These are phyloP conservation scores for Cladosporium cucumerinum DNA, from an alignment of 2,329 filamentous ascomycete genomes.

Conservation along the genomic window DNA sequence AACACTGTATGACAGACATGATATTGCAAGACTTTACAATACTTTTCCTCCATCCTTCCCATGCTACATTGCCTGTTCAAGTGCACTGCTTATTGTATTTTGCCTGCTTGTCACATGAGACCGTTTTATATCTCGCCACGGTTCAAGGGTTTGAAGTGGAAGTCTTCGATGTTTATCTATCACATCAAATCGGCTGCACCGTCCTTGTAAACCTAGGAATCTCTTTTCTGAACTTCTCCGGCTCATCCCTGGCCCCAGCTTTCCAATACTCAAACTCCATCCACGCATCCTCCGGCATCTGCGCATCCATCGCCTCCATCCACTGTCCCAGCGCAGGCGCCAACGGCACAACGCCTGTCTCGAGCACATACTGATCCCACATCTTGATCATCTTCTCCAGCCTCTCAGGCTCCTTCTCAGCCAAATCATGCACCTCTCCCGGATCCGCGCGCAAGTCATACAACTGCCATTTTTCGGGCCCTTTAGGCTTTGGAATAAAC, in stretches of 20 bases:
- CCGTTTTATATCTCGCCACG: background rate
- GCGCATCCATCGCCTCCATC: slow-evolving; percentile 59
- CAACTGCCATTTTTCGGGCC: slow-evolving; percentile 56
- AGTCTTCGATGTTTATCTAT: too few species aligned
- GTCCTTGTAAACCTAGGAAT: slow-evolving; percentile 31
- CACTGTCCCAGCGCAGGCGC: slow-evolving; percentile 57
- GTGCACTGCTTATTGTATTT: background rate
- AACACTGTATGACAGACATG: background rate
- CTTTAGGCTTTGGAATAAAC: slow-evolving; percentile 55
- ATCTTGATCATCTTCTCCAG: slow-evolving; percentile 50
- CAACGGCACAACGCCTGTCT: slow-evolving; percentile 59
- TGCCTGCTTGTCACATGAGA: background rate
- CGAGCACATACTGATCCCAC: slow-evolving; percentile 58
- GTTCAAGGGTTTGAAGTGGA: background rate
- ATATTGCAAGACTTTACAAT: background rate
- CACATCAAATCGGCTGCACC: slow-evolving; percentile 24
- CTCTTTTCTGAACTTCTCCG: slow-evolving; percentile 34
- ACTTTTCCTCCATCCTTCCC: background rate
- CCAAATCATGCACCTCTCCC: slow-evolving; percentile 45
- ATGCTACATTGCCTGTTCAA: background rate
- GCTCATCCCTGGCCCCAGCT: slow-evolving; percentile 45
- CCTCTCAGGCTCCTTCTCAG: slow-evolving; percentile 40
- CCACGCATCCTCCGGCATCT: slow-evolving; percentile 64
- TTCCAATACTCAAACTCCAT: slow-evolving; percentile 66
- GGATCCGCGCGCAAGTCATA: slow-evolving; percentile 54